Base-by-base conservation (phyloP, 352 stramenopile species). In the Phytopythium chamaehyphon region DNA sequence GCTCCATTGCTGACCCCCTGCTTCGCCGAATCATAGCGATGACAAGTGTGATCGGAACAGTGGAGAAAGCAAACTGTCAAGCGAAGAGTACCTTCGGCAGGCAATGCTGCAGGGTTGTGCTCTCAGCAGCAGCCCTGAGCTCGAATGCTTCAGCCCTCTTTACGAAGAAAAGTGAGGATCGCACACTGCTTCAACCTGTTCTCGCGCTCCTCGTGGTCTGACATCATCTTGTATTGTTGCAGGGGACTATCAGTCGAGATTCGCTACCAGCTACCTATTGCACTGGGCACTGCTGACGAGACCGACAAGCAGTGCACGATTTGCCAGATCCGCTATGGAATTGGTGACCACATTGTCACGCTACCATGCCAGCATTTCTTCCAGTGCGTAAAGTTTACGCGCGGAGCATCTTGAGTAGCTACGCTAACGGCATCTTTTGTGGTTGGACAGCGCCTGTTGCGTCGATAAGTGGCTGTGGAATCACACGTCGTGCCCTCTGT, bases 391-490 rank as follows among this genome's bases (percentile, higher is more conserved):
- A n/a, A n/a, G n/a, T n/a, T n/a, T n/a, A n/a, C n/a, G n/a, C n/a
- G n/a, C n/a, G n/a, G n/a, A n/a, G n/a, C n/a, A n/a, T n/a, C n/a
- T n/a, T n/a, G n/a, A n/a, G n/a, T n/a, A n/a, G n/a, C n/a, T n/a
- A n/a, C n/a, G n/a, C n/a, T n/a, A n/a, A n/a, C n/a, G 28, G 5
- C 28, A 33, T 28, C 43, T 38, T 15, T 11, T 26, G 38, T 3
- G 55, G 43, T 6, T 51, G 40, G 47, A 4, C 47, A 93, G 83
- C 59, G 81, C 81, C 10, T 83, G 76, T 38, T 94, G 83, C 61
- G 79, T 87, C 18, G 83, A 94, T 57, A 87, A 89, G 50, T 94
- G 83, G 83, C 45, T 94, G 16, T 92, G 77, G 70, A 90, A 88
- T 53, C 83, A 94, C 62, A 88, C 76, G 6, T 92, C 83, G n/a